phyloP scores from a whole-genome alignment of 805 yeast species.

The Kuraishia ogatae region DNA sequence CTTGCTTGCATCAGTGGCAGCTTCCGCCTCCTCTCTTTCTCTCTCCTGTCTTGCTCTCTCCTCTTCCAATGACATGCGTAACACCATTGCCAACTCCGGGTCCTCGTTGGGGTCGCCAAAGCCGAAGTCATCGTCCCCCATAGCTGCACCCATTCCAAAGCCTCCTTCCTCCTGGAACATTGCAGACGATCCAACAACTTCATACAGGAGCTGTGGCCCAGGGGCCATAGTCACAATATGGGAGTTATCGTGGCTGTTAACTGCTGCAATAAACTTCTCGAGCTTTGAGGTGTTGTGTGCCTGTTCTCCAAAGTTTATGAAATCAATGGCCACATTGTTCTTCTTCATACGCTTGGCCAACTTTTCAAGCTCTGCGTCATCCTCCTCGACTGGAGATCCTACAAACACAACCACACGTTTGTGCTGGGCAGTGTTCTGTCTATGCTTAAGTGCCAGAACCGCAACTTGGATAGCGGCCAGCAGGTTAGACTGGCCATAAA shows the following conservation, averaged over 20 bases:
- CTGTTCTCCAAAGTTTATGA: slow-evolving; percentile 90
- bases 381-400: slow-evolving; percentile 74
- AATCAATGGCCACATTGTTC: slow-evolving; percentile 83
- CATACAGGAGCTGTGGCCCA: slow-evolving; percentile 78
- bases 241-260: slow-evolving; percentile 68
- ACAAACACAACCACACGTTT: slow-evolving; percentile 88
- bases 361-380: slow-evolving; percentile 63
- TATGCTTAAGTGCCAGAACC: slow-evolving; percentile 85
- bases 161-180: slow-evolving; percentile 63
- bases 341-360: slow-evolving; percentile 90
- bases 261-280: slow-evolving; percentile 67
- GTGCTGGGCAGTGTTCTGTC: slow-evolving; percentile 87
- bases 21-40: slow-evolving; percentile 32
- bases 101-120: slow-evolving; percentile 87
- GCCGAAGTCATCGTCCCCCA: slow-evolving; percentile 42
- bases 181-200: slow-evolving; percentile 68
- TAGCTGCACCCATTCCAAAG: slow-evolving; percentile 33
- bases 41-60: slow-evolving; percentile 89
- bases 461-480: slow-evolving; percentile 90
- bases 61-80: slow-evolving; percentile 90
- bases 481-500: slow-evolving; percentile 60
- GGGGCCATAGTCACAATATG: slow-evolving; percentile 85
- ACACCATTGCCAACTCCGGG: slow-evolving; percentile 94
- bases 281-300: slow-evolving; percentile 65
- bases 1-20: slow-evolving; percentile 5